Evolutionary conservation across 495 filamentous ascomycete genomes (phyloP).

Genomic region (Diplogelasinospora grovesii): DNA sequence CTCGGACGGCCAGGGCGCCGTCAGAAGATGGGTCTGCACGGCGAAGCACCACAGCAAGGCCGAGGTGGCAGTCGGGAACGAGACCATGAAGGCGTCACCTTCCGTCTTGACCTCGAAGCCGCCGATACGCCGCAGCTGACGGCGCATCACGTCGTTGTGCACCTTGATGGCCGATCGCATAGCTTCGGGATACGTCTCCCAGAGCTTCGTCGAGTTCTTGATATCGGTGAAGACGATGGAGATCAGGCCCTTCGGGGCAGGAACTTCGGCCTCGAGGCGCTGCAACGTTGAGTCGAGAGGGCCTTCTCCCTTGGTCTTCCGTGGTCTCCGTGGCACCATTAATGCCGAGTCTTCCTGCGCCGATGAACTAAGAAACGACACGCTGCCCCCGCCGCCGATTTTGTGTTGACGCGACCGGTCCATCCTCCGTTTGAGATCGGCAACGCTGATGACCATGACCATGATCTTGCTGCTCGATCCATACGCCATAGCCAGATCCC

Average conservation of each 20-base stretch:
- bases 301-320: conserved; percentile 58
- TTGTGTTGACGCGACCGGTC: conserved; percentile 61
- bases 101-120: conserved; percentile 99
- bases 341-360: conserved; percentile 63
- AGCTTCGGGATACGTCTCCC: conserved; percentile 88
- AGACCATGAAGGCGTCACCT: conserved; percentile 99
- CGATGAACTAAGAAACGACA: conserved; percentile 68
- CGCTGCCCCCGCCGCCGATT: conserved; percentile 67
- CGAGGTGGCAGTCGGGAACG: conserved; percentile 89
- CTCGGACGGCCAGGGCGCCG: conserved; percentile 88
- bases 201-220: conserved; percentile 95
- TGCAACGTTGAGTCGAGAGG: conserved; percentile 73
- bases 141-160: conserved; percentile 91
- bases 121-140: conserved; percentile 86
- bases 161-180: conserved; percentile 95
- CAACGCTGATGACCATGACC: conserved; percentile 95
- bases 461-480: conserved; percentile 91
- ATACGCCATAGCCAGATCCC: conserved; percentile 92
- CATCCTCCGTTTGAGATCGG: conserved; percentile 72
- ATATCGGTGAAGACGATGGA: conserved; percentile 98
- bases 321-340: conserved; percentile 49
- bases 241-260: conserved; percentile 81
- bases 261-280: conserved; percentile 80
- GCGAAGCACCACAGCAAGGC: conserved; percentile 94
- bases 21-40: conserved; percentile 78